A percentile compares a stretch with the other conserved stretches of the same genome.
These are phyloP conservation scores for Candida ascalaphidarum DNA, from an alignment of 805 yeast genomes.

Conservation along the genomic window DNA sequence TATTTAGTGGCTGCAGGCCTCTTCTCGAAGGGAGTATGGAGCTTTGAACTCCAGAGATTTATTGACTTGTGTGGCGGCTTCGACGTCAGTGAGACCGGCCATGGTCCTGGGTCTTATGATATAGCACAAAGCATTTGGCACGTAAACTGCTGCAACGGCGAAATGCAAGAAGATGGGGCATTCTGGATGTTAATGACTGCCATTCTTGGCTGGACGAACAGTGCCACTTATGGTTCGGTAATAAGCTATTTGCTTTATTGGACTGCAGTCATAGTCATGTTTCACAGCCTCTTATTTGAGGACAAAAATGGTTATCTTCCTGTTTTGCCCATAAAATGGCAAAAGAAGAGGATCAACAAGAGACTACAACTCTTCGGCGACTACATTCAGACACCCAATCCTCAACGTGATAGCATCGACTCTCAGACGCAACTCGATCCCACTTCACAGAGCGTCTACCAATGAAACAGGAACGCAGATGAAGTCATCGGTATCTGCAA, in stretches of 20 bases:
- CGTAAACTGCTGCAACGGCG: constrained; percentile 89
- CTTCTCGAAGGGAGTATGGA: constrained; percentile 85
- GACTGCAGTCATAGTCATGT: constrained; percentile 39
- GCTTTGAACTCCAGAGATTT: constrained; percentile 69
- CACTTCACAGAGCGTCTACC: too few species aligned
- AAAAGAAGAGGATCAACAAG: constrained; percentile 6
- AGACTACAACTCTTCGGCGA: constrained; percentile 1
- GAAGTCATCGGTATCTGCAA: too few species aligned
- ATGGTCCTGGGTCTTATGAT: constrained; percentile 91
- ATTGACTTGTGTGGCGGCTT: constrained; percentile 70
- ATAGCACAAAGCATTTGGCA: constrained; percentile 80
- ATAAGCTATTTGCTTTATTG: constrained; percentile 66
- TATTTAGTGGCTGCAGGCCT: constrained; percentile 84
- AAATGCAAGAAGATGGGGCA: constrained; percentile 56
- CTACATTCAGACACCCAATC: background rate
- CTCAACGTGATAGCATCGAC: too few species aligned
- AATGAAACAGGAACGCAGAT: too few species aligned
- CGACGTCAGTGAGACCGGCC: constrained; percentile 82
- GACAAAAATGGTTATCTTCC: constrained; percentile 56
- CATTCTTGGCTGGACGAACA: constrained; percentile 87
- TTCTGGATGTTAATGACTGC: constrained; percentile 90
- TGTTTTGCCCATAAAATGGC: constrained; percentile 10
- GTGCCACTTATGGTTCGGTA: constrained; percentile 87
- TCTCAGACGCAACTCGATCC: too few species aligned
- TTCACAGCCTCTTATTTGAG: constrained; percentile 37